Evolutionary conservation across 1,284 basidiomycete species (phyloP).

Genomic region (Rhizoctonia solani): DNA sequence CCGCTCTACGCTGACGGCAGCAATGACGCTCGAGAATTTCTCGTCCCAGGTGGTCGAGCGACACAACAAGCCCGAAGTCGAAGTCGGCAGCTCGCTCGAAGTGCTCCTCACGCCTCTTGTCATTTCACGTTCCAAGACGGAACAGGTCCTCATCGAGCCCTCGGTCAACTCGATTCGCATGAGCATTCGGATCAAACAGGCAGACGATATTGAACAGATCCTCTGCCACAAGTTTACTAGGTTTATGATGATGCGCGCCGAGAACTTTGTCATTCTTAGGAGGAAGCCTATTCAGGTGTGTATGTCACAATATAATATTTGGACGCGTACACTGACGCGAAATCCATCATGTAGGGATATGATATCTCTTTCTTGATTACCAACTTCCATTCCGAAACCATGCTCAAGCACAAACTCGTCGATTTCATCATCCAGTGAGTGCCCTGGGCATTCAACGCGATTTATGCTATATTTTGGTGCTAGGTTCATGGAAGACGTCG

Average conservation of each 20-base stretch:
- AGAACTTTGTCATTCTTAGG: slow-evolving; percentile 94
- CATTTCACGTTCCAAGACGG: slow-evolving; percentile 96
- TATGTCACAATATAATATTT: slow-evolving; percentile 35
- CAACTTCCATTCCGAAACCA: slow-evolving; percentile 93
- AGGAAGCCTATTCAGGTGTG: slow-evolving; percentile 88
- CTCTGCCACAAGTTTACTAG: slow-evolving; percentile 98
- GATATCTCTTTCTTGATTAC: slow-evolving; percentile 99
- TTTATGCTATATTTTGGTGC: slow-evolving; percentile 5
- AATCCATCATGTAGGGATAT: slow-evolving; percentile 71
- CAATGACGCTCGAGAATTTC: slow-evolving; percentile 96
- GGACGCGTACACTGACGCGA: not conserved
- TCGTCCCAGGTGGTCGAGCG: slow-evolving; percentile 95
- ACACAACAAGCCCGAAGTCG: slow-evolving; percentile 96
- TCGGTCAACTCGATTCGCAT: slow-evolving; percentile 96
- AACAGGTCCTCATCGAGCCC: slow-evolving; percentile 95
- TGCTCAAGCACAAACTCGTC: slow-evolving; percentile 99
- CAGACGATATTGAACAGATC: slow-evolving; percentile 98
- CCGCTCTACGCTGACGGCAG: slow-evolving; percentile 94
- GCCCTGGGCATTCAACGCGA: not conserved
- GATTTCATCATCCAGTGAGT: slow-evolving; percentile 97
- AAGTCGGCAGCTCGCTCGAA: slow-evolving; percentile 88
- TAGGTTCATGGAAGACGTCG: slow-evolving; percentile 98
- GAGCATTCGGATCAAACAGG: slow-evolving; percentile 98
- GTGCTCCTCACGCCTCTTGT: slow-evolving; percentile 90
- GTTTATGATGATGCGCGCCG: slow-evolving; percentile 98